Evolutionary conservation across 139 green algal species (phyloP).

Genomic region (Chlorella sorokiniana): DNA sequence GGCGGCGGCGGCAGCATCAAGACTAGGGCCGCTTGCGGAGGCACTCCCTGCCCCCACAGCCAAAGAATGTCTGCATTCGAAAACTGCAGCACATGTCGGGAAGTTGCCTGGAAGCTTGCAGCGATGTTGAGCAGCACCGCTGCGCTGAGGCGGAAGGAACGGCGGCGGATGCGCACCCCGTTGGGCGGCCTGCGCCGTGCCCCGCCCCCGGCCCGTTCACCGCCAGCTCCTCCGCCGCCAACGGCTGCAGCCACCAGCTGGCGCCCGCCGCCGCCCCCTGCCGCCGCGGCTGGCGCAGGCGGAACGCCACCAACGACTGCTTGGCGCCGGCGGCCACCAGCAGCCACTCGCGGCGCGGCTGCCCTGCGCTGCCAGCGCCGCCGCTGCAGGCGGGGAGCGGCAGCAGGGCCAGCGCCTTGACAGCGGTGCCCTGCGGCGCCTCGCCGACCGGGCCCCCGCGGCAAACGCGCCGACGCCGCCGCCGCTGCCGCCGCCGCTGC

Average conservation of each 20-base stretch:
- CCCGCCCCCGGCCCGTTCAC: neutral
- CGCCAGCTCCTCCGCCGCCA: constrained; percentile 24
- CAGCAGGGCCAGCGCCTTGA: constrained; percentile 35
- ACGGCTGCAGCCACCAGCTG: neutral
- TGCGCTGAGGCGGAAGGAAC: no score
- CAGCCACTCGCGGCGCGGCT: constrained; percentile 23
- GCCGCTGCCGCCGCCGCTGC: neutral
- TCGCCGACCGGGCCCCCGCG: constrained; percentile 5
- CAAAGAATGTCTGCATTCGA: no score
- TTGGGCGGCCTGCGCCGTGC: neutral
- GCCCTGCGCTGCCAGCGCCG: constrained; percentile 3
- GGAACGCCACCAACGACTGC: constrained; percentile 39
- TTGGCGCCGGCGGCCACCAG: constrained; percentile 39
- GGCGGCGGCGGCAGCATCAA: neutral
- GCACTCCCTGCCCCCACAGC: no score
- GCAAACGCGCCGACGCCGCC: neutral
- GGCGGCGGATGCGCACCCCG: neutral
- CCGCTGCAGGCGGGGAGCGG: neutral
- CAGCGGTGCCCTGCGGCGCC: constrained; percentile 17
- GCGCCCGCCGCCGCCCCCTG: neutral
- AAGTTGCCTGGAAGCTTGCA: neutral
- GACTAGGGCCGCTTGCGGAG: no score
- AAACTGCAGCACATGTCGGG: neutral
- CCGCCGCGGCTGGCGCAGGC: neutral
- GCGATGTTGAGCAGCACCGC: neutral